These are phyloP conservation scores for Thelephora ganbajun DNA, from an alignment of 768 basidiomycete genomes.

Conservation along the genomic window DNA sequence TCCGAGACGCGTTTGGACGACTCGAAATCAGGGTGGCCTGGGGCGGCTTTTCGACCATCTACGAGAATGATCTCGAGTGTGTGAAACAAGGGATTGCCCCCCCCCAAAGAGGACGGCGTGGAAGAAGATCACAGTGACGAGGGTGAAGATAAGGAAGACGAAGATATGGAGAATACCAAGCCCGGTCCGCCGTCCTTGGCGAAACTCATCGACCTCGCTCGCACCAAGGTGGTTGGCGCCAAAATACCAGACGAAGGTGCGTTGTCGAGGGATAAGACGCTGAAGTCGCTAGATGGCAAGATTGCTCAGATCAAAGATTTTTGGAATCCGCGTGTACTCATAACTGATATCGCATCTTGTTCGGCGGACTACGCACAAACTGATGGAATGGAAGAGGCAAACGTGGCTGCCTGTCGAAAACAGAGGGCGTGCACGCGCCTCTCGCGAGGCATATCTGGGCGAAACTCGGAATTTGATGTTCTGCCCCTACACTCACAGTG, in stretches of 20 bases:
- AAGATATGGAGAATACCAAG: constrained; percentile 15
- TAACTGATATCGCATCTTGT: no score
- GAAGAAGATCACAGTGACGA: constrained; percentile 20
- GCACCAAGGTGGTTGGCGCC: constrained; percentile 54
- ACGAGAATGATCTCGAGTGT: constrained; percentile 44
- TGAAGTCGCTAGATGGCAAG: constrained; percentile 45
- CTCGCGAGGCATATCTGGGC: no score
- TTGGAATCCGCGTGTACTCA: no score
- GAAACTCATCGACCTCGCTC: constrained; percentile 91
- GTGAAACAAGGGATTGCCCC: constrained; percentile 24
- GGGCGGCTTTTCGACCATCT: constrained; percentile 66
- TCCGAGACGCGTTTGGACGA: constrained; percentile 31
- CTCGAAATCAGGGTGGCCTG: constrained; percentile 74
- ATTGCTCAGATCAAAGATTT: constrained; percentile 25
- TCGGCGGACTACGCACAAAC: no score
- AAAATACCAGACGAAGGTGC: constrained; percentile 72
- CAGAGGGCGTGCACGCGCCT: no score
- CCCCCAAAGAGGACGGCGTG: constrained; percentile 21
- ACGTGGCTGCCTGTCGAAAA: no score
- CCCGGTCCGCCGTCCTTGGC: constrained; percentile 43
- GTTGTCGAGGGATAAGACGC: constrained; percentile 48
- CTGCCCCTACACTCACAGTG: no score
- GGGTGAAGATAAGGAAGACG: constrained; percentile 8
- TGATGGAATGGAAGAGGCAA: no score
- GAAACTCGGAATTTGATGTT: no score